These are phyloP conservation scores for Pseudocercospora fijiensis DNA, from an alignment of 2,329 filamentous ascomycete genomes.

Conservation along the genomic window DNA sequence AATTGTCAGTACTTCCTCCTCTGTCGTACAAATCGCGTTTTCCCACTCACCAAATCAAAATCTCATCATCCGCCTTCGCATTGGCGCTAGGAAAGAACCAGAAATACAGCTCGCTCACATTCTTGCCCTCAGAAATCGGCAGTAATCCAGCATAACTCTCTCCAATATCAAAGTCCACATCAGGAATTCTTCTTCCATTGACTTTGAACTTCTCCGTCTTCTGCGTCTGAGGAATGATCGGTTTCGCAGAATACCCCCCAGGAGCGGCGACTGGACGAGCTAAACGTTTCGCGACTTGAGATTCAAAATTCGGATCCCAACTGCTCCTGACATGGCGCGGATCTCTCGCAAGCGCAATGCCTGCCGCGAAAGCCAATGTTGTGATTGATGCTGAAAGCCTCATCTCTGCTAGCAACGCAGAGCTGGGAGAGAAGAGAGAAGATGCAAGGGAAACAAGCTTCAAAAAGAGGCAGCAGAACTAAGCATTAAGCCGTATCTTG, in stretches of 20 bases:
- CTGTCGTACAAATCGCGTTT: neutral
- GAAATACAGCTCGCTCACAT: slow-evolving; percentile 47
- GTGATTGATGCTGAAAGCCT: neutral
- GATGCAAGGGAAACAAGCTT: neutral
- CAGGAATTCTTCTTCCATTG: slow-evolving; percentile 35
- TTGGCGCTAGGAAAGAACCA: slow-evolving; percentile 49
- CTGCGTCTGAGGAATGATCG: slow-evolving; percentile 45
- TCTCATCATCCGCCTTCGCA: slow-evolving; percentile 46
- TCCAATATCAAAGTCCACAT: slow-evolving; percentile 40
- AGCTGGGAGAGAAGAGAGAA: neutral
- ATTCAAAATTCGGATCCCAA: neutral
- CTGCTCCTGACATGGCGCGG: slow-evolving; percentile 3
- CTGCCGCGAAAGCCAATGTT: neutral
- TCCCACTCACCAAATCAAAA: slow-evolving; percentile 34
- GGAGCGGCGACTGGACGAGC: neutral
- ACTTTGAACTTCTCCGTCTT: slow-evolving; percentile 46
- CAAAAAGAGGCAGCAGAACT: neutral
- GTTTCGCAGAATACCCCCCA: neutral
- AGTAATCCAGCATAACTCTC: slow-evolving; percentile 38
- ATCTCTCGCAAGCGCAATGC: neutral
- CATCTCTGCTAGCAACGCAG: neutral
- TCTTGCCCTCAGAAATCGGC: slow-evolving; percentile 34
- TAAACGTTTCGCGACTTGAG: neutral
- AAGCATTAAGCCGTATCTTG: neutral
- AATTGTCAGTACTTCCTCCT: slow-evolving; percentile 22